A percentile compares a stretch with the other conserved stretches of the same genome.
These are phyloP conservation scores for Colletotrichum tamarilloi DNA, from an alignment of 2,329 filamentous ascomycete species.

Conservation along the genomic window DNA sequence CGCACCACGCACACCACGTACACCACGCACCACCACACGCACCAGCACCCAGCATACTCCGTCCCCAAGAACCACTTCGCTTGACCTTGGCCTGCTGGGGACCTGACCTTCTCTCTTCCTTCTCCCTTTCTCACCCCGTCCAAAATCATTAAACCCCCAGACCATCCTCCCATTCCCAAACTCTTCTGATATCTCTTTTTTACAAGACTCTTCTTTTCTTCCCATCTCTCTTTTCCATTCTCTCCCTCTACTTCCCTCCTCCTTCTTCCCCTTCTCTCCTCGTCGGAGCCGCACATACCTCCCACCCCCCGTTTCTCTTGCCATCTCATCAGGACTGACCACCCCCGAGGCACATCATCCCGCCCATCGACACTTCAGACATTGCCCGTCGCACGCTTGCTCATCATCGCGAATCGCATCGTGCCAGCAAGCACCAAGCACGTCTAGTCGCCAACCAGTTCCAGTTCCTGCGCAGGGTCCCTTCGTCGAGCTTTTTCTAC, in stretches of 20 bases:
- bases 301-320: conserved; percentile 36
- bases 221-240: conserved; percentile 48
- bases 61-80: conserved; percentile 9
- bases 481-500: conserved; percentile 37
- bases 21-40: neutral
- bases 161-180: conserved; percentile 50
- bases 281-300: conserved; percentile 39
- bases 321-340: conserved; percentile 40
- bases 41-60: neutral
- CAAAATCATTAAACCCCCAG: conserved; percentile 54
- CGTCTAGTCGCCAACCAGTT: conserved; percentile 46
- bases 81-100: neutral
- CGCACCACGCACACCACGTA: neutral
- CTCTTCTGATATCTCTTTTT: conserved; percentile 49
- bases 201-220: conserved; percentile 54
- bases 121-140: conserved; percentile 41
- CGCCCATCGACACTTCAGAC: conserved; percentile 40
- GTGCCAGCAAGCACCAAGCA: conserved; percentile 4
- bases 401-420: conserved; percentile 38
- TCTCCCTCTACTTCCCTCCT: conserved; percentile 41
- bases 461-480: conserved; percentile 42
- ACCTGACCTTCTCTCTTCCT: conserved; percentile 36
- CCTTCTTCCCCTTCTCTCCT: conserved; percentile 43
- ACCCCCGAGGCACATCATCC: conserved; percentile 41
- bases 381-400: conserved; percentile 42